phyloP scores from a whole-genome alignment of 257 asterid genomes.

The Solanum tarijense region DNA sequence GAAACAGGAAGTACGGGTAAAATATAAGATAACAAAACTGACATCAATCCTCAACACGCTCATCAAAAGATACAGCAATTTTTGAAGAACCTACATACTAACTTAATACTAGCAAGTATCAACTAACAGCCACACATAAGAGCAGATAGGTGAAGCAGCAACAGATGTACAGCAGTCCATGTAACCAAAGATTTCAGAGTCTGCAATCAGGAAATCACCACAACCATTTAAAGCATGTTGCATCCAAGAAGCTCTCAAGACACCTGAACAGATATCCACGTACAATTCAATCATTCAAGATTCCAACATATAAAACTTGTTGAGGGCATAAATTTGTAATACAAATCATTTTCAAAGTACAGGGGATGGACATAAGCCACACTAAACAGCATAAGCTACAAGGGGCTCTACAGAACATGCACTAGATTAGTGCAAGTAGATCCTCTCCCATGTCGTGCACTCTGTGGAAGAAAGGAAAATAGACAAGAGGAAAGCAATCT shows the following conservation, averaged over 20 bases:
- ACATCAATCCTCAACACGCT: neutral
- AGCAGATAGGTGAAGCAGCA: constrained; percentile 93
- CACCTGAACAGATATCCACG: constrained; percentile 82
- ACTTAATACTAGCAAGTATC: constrained; percentile 38
- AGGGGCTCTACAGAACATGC: neutral
- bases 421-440: neutral
- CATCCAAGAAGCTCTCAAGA: constrained; percentile 92
- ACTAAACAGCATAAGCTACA: neutral
- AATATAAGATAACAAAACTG: constrained; percentile 3
- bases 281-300: constrained; percentile 36
- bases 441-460: neutral
- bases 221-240: constrained; percentile 87
- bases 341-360: neutral
- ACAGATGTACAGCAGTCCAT: constrained; percentile 91
- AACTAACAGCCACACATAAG: constrained; percentile 45
- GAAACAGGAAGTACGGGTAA: neutral
- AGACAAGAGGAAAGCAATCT: neutral
- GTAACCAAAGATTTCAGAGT: constrained; percentile 77
- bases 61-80: constrained; percentile 39
- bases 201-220: constrained; percentile 94
- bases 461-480: neutral
- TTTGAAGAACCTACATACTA: constrained; percentile 38
- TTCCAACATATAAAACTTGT: constrained; percentile 19
- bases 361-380: neutral
- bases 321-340: constrained; percentile 1